These are phyloP conservation scores for Albatrellus ellisii DNA, from an alignment of 768 basidiomycete species.

Conservation along the genomic window DNA sequence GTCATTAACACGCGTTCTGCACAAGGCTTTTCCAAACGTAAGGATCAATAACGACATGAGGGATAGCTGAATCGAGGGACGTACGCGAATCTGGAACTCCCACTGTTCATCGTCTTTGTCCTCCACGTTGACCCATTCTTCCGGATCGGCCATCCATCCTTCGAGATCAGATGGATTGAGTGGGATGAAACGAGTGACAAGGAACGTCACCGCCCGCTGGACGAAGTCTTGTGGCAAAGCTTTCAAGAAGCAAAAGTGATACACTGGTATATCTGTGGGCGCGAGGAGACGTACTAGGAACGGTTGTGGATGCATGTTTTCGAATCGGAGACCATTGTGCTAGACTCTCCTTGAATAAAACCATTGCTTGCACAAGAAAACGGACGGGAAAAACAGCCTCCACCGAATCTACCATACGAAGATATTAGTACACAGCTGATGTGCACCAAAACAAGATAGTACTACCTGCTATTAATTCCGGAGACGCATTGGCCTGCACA, in stretches of 20 bases:
- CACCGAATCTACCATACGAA: conserved; percentile 45
- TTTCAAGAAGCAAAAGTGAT: conserved; percentile 18
- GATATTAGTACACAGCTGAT: background rate
- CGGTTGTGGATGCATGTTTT: conserved; percentile 45
- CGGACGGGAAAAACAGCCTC: conserved; percentile 62
- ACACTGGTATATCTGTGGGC: background rate
- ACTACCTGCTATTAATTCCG: conserved; percentile 43
- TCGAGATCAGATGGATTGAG: conserved; percentile 72
- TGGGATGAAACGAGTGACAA: conserved; percentile 79
- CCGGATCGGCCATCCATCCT: conserved; percentile 77
- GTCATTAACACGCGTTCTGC: conserved; percentile 87
- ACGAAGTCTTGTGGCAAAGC: conserved; percentile 61
- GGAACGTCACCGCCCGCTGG: conserved; percentile 55
- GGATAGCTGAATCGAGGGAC: conserved; percentile 14
- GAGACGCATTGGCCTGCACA: conserved; percentile 47
- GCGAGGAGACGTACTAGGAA: conserved; percentile 32
- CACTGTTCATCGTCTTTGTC: conserved; percentile 85
- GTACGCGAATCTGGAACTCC: conserved; percentile 84
- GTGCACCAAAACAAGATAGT: background rate
- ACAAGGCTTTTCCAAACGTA: conserved; percentile 48
- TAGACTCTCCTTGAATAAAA: conserved; percentile 73
- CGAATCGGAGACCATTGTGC: conserved; percentile 61
- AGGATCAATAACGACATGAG: background rate
- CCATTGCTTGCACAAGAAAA: conserved; percentile 75
- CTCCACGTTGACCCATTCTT: conserved; percentile 89